Conservation (phyloP, 2,329 filamentous ascomycete genomes). For the Zalaria obscura region DNA sequence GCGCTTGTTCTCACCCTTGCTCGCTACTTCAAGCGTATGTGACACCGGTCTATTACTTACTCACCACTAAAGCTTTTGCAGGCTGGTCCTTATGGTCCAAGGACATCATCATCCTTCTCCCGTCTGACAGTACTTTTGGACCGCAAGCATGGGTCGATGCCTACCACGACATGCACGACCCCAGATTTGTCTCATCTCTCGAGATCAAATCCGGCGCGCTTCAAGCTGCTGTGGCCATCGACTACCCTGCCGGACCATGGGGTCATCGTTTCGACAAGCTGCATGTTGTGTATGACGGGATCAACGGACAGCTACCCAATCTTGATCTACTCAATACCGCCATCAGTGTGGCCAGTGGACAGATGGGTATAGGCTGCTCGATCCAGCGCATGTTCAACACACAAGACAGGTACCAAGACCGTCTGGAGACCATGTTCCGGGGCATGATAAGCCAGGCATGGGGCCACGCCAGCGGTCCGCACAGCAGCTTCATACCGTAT, state of each 20-base stretch:
- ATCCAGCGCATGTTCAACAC: conserved; percentile 79
- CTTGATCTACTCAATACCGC: conserved; percentile 92
- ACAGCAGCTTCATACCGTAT: conserved; percentile 94
- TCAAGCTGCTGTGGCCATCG: conserved; percentile 84
- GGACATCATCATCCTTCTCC: conserved; percentile 85
- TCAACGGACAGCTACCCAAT: conserved; percentile 91
- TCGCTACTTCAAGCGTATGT: conserved; percentile 81
- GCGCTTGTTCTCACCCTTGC: conserved; percentile 74
- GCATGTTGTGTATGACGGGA: conserved; percentile 86
- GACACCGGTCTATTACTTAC: no score
- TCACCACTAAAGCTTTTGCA: neutral
- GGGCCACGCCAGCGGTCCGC: conserved; percentile 76
- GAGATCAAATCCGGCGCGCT: conserved; percentile 85
- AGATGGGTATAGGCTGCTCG: conserved; percentile 77
- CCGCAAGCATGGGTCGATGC: conserved; percentile 96
- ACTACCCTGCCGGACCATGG: conserved; percentile 59
- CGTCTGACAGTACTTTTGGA: conserved; percentile 77
- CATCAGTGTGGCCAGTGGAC: conserved; percentile 70
- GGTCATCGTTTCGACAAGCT: conserved; percentile 74
- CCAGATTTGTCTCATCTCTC: conserved; percentile 55
- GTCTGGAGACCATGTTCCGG: conserved; percentile 74
- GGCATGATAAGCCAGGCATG: conserved; percentile 88
- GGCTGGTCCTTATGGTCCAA: conserved; percentile 95
- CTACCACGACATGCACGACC: conserved; percentile 80
- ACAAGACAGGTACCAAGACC: conserved; percentile 61